Conservation (phyloP, 805 yeast genomes). For the Metschnikowia santaceciliae region DNA sequence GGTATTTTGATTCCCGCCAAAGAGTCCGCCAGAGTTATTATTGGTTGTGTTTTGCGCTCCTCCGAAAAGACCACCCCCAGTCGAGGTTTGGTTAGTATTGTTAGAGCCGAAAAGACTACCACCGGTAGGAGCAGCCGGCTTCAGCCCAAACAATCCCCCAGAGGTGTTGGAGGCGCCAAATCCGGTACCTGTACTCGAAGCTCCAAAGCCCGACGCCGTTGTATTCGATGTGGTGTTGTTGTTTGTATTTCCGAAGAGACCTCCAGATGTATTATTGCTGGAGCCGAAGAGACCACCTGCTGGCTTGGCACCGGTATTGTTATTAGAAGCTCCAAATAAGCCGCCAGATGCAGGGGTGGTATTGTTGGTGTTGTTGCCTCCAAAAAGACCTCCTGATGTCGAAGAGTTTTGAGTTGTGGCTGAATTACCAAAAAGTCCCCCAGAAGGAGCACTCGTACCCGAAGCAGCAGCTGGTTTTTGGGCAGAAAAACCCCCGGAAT, state of each 20-base stretch:
- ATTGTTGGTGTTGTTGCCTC: slow-evolving; percentile 17
- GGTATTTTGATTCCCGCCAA: slow-evolving; percentile 23
- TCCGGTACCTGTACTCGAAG: background rate
- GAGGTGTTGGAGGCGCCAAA: background rate
- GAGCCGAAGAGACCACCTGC: slow-evolving; percentile 4
- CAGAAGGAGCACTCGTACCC: slow-evolving; percentile 1
- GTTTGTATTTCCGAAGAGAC: slow-evolving; percentile 33
- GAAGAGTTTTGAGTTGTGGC: background rate
- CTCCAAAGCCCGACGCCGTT: background rate
- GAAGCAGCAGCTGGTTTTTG: slow-evolving; percentile 6
- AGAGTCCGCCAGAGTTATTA: slow-evolving; percentile 23
- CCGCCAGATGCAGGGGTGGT: slow-evolving; percentile 28
- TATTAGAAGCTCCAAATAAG: slow-evolving; percentile 20
- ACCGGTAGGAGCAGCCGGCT: slow-evolving; percentile 7
- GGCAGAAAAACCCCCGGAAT: slow-evolving; percentile 13
- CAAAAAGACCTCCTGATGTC: slow-evolving; percentile 22
- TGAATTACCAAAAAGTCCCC: slow-evolving; percentile 13
- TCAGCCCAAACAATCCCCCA: slow-evolving; percentile 10
- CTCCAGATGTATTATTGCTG: slow-evolving; percentile 19
- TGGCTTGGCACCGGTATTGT: background rate
- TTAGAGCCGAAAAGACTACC: slow-evolving; percentile 11
- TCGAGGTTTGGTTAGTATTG: slow-evolving; percentile 6
- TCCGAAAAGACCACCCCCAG: slow-evolving; percentile 32
- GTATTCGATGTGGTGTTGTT: slow-evolving; percentile 10
- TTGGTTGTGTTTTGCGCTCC: slow-evolving; percentile 8